A percentile compares a stretch with the other conserved stretches of the same genome.
Conservation (phyloP, 345 rosid species). For the Aquilaria sinensis region DNA sequence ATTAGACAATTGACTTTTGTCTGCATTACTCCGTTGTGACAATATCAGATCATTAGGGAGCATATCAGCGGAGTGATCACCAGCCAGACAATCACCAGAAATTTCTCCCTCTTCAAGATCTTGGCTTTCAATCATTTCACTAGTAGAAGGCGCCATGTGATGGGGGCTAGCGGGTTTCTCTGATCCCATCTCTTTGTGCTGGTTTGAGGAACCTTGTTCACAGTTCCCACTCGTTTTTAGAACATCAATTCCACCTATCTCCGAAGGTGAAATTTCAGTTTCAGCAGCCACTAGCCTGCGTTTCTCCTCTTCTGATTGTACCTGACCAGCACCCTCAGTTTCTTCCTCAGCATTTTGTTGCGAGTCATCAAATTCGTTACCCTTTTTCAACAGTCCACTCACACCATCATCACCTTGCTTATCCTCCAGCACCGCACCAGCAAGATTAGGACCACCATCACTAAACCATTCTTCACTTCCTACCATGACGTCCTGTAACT, state of each 20-base stretch:
- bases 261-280: neutral
- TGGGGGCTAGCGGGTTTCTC: conserved; percentile 19
- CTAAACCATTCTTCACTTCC: conserved; percentile 24
- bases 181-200: conserved; percentile 27
- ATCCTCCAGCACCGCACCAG: conserved; percentile 9
- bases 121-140: conserved; percentile 28
- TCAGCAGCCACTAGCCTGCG: conserved; percentile 14
- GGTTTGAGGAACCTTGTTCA: conserved; percentile 12
- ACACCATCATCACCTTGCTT: conserved; percentile 16
- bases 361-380: conserved; percentile 17
- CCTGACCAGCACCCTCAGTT: conserved; percentile 12
- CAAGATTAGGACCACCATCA: conserved; percentile 20
- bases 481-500: conserved; percentile 36
- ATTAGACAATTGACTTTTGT: conserved; percentile 24
- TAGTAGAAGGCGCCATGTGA: conserved; percentile 12
- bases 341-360: conserved; percentile 17
- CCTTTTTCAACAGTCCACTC: conserved; percentile 15
- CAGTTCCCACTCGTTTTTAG: conserved; percentile 15
- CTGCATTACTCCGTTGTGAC: conserved; percentile 16
- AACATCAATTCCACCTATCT: conserved; percentile 11
- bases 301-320: conserved; percentile 18
- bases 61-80: conserved; percentile 17
- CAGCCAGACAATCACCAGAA: conserved; percentile 29
- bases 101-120: conserved; percentile 59
- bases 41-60: conserved; percentile 19